phyloP scores from a whole-genome alignment of 208 protist species.

The Vickermania spadyakhi region DNA sequence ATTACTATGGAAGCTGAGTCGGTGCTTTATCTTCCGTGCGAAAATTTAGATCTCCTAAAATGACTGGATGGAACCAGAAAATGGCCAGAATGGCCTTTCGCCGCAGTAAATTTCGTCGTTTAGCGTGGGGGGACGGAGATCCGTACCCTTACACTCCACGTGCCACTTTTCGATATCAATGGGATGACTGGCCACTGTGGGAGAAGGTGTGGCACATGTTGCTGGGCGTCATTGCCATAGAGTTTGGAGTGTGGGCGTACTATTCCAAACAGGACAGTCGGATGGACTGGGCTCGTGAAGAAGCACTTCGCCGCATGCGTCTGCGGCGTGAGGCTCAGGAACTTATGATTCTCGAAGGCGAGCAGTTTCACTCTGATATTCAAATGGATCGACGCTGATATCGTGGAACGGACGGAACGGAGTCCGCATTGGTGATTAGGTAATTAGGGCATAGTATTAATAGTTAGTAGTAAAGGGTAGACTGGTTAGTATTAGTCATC shows the following conservation, averaged over 20 bases:
- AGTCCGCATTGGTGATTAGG: no score
- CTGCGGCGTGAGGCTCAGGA: conserved; percentile 81
- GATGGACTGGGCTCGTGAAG: conserved; percentile 85
- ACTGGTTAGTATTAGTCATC: no score
- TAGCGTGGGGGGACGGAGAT: conserved; percentile 84
- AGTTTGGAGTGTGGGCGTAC: conserved; percentile 76
- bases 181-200: conserved; percentile 87
- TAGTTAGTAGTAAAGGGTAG: no score
- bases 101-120: conserved; percentile 76
- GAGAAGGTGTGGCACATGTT: conserved; percentile 82
- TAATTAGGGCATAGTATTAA: no score
- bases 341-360: conserved; percentile 82
- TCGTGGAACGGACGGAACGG: no score
- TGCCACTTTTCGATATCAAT: conserved; percentile 87
- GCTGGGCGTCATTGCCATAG: conserved; percentile 40
- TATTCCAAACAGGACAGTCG: conserved; percentile 78
- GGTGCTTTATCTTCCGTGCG: no score
- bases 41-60: conserved; percentile 15
- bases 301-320: conserved; percentile 85
- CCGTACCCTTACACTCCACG: conserved; percentile 84
- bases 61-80: conserved; percentile 81
- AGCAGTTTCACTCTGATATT: conserved; percentile 76
- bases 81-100: conserved; percentile 89
- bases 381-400: conserved; percentile 62
- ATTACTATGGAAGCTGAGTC: no score